Evolutionary conservation across 169 alveolate genomes (phyloP).

Genomic region (Condylostoma magnum): DNA sequence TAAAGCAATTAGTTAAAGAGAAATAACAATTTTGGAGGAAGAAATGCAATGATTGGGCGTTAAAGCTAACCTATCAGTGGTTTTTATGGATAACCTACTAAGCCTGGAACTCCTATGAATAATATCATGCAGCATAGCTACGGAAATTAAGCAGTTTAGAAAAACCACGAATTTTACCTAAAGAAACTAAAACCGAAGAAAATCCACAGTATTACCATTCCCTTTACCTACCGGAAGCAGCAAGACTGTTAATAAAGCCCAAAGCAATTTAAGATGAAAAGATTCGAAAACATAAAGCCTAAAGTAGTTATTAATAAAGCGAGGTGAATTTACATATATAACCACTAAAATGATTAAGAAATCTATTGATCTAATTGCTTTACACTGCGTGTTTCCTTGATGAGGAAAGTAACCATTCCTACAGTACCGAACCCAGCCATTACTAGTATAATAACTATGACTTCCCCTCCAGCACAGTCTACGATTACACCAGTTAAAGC

Average conservation of each 20-base stretch:
- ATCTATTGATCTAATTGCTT: too few species aligned
- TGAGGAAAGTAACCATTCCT: background rate
- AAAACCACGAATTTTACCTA: background rate
- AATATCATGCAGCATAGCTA: background rate
- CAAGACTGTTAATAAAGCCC: background rate
- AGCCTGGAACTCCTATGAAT: constrained; percentile 20
- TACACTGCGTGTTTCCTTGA: too few species aligned
- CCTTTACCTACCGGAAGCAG: background rate
- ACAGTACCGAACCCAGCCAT: too few species aligned
- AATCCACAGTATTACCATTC: background rate
- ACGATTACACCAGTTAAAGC: background rate
- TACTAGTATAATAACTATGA: too few species aligned
- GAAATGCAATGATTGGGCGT: background rate
- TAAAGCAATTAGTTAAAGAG: background rate
- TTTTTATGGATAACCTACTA: constrained; percentile 11
- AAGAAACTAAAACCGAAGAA: background rate
- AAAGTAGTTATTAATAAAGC: background rate
- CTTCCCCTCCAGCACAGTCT: constrained; percentile 5
- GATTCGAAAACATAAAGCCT: constrained; percentile 17
- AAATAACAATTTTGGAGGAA: background rate
- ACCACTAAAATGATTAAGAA: too few species aligned
- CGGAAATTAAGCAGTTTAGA: constrained; percentile 3
- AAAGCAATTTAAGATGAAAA: constrained; percentile 17
- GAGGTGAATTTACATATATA: too few species aligned
- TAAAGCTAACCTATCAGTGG: background rate